Conservation (phyloP, 2,329 filamentous ascomycete genomes). For the Cordyceps cicadae region DNA sequence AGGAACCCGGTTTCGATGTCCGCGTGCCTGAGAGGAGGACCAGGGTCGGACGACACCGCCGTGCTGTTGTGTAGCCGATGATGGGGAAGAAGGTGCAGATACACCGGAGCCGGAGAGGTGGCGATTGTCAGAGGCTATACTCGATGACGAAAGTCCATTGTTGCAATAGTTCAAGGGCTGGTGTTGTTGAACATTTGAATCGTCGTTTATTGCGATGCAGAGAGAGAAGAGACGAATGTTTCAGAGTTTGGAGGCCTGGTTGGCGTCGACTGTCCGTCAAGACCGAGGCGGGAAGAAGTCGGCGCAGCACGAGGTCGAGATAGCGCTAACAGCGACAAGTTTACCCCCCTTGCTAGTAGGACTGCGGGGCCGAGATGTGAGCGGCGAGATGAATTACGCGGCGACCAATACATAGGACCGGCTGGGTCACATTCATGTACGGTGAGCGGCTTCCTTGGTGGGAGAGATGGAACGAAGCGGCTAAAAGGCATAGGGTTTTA, state of each 20-base stretch:
- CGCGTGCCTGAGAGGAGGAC: not conserved
- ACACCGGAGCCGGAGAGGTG: not conserved
- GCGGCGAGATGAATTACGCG: not conserved
- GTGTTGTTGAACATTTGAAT: not conserved
- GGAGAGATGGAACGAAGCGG: not conserved
- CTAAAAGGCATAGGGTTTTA: not conserved
- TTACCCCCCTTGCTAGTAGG: not conserved
- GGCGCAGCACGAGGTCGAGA: constrained; percentile 4
- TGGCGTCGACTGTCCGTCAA: not conserved
- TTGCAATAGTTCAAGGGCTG: not conserved
- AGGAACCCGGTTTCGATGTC: not conserved
- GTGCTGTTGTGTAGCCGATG: not conserved
- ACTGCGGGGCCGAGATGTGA: no score
- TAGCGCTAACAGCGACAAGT: not conserved
- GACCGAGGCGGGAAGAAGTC: not conserved
- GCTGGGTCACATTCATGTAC: not conserved
- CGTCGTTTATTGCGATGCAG: not conserved
- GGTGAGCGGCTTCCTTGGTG: not conserved
- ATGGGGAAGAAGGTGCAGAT: not conserved
- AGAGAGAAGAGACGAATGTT: not conserved
- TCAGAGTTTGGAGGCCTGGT: not conserved
- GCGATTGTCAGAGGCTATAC: not conserved
- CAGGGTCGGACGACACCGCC: not conserved
- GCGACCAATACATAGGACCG: not conserved
- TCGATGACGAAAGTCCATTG: not conserved